phyloP scores from a whole-genome alignment of 208 protist species.

The Trypanosoma platydactyli region DNA sequence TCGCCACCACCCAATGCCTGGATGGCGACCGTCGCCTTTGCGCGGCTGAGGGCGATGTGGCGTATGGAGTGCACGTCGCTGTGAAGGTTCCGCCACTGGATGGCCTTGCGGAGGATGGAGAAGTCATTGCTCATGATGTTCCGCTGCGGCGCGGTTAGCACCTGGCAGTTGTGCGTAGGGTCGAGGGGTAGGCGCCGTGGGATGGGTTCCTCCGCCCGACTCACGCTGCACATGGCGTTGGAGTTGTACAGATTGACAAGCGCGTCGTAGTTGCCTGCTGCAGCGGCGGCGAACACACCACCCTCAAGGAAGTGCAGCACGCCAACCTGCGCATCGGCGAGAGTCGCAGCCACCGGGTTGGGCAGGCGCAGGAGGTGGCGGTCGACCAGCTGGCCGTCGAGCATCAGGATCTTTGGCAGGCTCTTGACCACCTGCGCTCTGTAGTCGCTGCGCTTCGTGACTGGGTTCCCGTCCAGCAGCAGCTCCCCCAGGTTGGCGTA shows the following conservation, averaged over 20 bases:
- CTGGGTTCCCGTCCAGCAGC: constrained; percentile 65
- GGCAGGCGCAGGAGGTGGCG: constrained; percentile 56
- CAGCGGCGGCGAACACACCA: constrained; percentile 32
- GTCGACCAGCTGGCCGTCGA: constrained; percentile 59
- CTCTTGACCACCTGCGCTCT: constrained; percentile 36
- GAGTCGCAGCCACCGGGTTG: constrained; percentile 46
- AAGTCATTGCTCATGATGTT: constrained; percentile 63
- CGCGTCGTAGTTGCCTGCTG: constrained; percentile 25
- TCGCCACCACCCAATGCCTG: constrained; percentile 47
- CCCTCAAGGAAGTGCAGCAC: constrained; percentile 45
- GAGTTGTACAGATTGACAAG: constrained; percentile 25
- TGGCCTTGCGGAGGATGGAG: constrained; percentile 33
- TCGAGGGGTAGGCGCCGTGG: constrained; percentile 51
- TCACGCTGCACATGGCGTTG: constrained; percentile 39
- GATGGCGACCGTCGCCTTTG: constrained; percentile 47
- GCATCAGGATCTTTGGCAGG: constrained; percentile 55
- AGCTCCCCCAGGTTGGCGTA: constrained; percentile 71
- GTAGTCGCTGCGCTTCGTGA: constrained; percentile 47
- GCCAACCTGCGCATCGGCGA: constrained; percentile 26
- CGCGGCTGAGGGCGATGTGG: constrained; percentile 45
- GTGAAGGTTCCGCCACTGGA: constrained; percentile 69
- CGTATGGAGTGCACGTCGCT: constrained; percentile 48
- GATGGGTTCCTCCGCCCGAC: constrained; percentile 54
- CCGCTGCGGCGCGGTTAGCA: constrained; percentile 49
- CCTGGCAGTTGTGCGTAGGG: constrained; percentile 42